These are phyloP conservation scores for Lichtheimia hyalospora DNA, from an alignment of 371 early-diverging fungal species.

Conservation along the genomic window DNA sequence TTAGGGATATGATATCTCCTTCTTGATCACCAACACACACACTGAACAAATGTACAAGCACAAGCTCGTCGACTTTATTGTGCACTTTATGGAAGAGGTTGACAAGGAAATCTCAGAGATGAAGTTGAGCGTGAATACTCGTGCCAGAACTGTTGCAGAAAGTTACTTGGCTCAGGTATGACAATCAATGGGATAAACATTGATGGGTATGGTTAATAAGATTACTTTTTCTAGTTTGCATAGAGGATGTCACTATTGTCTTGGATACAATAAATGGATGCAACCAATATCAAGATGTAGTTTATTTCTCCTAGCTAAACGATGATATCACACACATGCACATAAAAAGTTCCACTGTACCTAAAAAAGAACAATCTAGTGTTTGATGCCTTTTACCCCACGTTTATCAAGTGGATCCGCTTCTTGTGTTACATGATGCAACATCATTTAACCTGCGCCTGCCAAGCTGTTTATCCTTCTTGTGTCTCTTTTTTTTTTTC, in stretches of 20 bases:
- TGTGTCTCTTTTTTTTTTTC: too few species aligned
- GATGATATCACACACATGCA: too few species aligned
- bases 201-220: too few species aligned
- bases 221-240: neutral
- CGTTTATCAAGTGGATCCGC: too few species aligned
- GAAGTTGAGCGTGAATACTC: slow-evolving; percentile 93
- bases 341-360: too few species aligned
- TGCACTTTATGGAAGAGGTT: slow-evolving; percentile 98
- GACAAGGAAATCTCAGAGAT: slow-evolving; percentile 98
- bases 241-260: neutral
- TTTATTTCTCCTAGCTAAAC: too few species aligned
- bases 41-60: slow-evolving; percentile 97
- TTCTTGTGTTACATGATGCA: too few species aligned
- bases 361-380: too few species aligned
- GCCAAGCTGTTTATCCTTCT: too few species aligned
- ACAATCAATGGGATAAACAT: neutral
- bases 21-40: slow-evolving; percentile 94
- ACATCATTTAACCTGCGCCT: too few species aligned
- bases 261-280: neutral
- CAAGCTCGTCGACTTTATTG: slow-evolving; percentile 97
- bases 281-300: neutral
- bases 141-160: slow-evolving; percentile 94
- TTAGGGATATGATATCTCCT: slow-evolving; percentile 94
- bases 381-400: too few species aligned
- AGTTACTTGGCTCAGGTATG: slow-evolving; percentile 66